Base-by-base conservation (phyloP, 495 filamentous ascomycete species). In the Daldinia grandis region DNA sequence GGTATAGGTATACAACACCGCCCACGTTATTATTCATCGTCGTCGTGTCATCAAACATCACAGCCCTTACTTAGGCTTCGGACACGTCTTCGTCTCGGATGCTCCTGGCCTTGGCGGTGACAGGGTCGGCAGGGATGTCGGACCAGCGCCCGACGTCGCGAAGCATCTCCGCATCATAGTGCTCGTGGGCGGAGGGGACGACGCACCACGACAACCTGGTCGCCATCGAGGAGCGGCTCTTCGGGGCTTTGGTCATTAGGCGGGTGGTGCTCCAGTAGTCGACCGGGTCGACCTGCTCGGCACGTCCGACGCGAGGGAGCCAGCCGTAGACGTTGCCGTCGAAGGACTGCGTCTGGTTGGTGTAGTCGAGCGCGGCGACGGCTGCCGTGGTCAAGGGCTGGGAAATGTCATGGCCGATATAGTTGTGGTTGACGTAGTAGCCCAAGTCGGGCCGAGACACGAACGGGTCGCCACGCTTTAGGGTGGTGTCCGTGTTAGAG, bases 241-340 rank as follows among this genome's bases (percentile, higher is more conserved):
- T 49, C 1, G 72, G 40, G 12, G n/a, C 27, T 3, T 33, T 30
- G 12, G 58, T 21, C 37, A 62, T 44, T 5, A 71, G 15, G 30
- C 56, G 4, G 10, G 33, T 28, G 1, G 61, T 64, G 17, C 55
- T 74, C 44, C 40, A 62, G 30, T 71, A 47, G 35, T 59, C n/a
- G 4, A 21, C 38, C 1, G 51, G 44, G 44, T 56, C 53, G 21
- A 42, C 17, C 42, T 30, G 21, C 15, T 50, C 24, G 10, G n/a
- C 61, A 7, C 10, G 15, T 14, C 66, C 62, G 51, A 28, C 49
- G 21, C 55, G 61, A 25, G 67, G 53, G 7, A 59, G 17, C 74
- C 71, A 74, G 62, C 28, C 33, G 1, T 44, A 19, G 61, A 76
- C 9, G 27, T 69, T 64, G 14, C 66, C 55, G 35, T 44, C 47